These are phyloP conservation scores for Tetracladium setigerum DNA, from an alignment of 495 filamentous ascomycete genomes.

Conservation along the genomic window DNA sequence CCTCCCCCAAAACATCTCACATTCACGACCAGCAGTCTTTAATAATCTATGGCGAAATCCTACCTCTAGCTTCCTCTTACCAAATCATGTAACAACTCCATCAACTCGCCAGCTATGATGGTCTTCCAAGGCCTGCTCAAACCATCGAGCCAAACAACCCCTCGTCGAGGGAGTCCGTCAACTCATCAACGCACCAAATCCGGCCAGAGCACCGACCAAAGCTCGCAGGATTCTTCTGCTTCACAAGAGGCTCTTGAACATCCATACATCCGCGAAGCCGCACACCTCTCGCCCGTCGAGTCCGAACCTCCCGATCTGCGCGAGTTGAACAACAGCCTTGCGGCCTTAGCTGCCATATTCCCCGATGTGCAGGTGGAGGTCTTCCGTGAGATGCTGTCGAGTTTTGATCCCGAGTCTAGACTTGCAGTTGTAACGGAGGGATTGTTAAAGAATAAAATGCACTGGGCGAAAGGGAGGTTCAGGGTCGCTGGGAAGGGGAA, in stretches of 20 bases:
- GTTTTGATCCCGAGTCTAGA: slow-evolving; percentile 74
- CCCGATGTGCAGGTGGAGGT: slow-evolving; percentile 84
- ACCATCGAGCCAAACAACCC: slow-evolving; percentile 6
- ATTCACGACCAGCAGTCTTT: too few species aligned
- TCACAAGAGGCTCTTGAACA: slow-evolving; percentile 8
- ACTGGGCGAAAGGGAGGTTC: slow-evolving; percentile 71
- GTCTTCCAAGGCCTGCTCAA: slow-evolving; percentile 22
- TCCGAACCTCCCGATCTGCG: slow-evolving; percentile 50
- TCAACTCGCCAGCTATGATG: slow-evolving; percentile 17
- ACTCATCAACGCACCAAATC: slow-evolving; percentile 2
- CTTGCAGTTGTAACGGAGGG: slow-evolving; percentile 80
- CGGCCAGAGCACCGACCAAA: slow-evolving; percentile 4
- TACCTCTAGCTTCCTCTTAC: too few species aligned
- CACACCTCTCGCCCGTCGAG: slow-evolving; percentile 30
- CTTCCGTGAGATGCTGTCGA: slow-evolving; percentile 82
- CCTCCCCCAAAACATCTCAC: too few species aligned
- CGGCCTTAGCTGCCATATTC: slow-evolving; percentile 67
- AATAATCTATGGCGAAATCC: too few species aligned
- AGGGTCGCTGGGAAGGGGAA: slow-evolving; percentile 34
- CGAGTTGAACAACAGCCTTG: slow-evolving; percentile 69
- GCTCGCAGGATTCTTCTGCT: slow-evolving; percentile 8
- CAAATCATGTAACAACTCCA: slow-evolving; percentile 5
- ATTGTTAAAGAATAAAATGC: slow-evolving; percentile 66
- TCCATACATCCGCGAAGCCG: slow-evolving; percentile 38
- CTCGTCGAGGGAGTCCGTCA: slow-evolving; percentile 4